Conservation (phyloP, 73 alveolate species). For the Blepharisma japonicum region DNA sequence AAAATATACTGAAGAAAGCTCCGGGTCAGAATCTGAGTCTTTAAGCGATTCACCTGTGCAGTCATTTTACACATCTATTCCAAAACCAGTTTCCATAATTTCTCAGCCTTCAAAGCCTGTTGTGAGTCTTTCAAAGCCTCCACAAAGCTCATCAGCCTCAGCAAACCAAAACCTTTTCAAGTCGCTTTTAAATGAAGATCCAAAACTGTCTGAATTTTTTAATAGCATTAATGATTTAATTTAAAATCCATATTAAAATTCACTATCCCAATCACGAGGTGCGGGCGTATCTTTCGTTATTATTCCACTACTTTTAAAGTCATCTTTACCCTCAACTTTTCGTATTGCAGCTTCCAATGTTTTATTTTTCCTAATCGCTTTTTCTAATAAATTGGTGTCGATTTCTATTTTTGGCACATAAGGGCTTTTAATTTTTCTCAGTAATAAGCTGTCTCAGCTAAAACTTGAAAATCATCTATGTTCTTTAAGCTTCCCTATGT, state of each 20-base stretch:
- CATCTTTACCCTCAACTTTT: too few relatives aligned
- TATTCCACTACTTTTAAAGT: too few relatives aligned
- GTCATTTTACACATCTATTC: too few relatives aligned
- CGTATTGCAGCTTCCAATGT: too few relatives aligned
- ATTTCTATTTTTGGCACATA: neutral
- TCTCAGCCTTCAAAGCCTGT: neutral
- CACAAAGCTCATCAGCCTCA: neutral
- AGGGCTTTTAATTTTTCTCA: constrained; percentile 7
- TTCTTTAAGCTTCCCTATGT: neutral
- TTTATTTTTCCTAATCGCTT: too few relatives aligned
- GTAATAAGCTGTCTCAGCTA: constrained; percentile 7
- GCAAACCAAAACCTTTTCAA: neutral
- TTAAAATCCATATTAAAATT: neutral
- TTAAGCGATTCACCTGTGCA: neutral
- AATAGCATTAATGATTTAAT: constrained; percentile 1
- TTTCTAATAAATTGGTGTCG: too few relatives aligned
- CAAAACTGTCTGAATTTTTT: constrained; percentile 16
- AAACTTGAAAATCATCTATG: constrained; percentile 5
- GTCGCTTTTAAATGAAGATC: neutral
- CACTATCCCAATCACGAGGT: too few relatives aligned
- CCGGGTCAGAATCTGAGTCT: neutral
- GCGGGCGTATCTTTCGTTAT: too few relatives aligned
- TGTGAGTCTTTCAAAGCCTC: neutral
- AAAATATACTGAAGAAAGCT: neutral
- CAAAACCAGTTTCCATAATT: too few relatives aligned